Conservation (phyloP, 768 basidiomycete genomes). For the Solioccasus polychromus region DNA sequence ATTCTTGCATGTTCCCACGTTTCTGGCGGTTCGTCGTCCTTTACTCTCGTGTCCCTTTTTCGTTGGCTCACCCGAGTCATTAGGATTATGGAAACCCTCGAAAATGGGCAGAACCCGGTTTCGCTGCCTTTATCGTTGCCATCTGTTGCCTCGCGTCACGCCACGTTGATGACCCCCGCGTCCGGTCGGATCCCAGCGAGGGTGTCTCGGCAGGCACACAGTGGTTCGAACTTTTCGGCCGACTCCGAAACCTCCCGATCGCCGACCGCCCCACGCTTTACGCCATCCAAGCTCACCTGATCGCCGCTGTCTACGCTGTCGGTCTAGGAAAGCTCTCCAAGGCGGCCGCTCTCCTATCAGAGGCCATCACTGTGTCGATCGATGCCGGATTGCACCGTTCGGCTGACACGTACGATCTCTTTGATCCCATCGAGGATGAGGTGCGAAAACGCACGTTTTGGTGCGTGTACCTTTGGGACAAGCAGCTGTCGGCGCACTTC, state of each 20-base stretch:
- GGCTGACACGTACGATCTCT: constrained; percentile 81
- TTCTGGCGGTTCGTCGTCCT: constrained; percentile 61
- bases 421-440: constrained; percentile 88
- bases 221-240: constrained; percentile 88
- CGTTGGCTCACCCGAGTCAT: constrained; percentile 14
- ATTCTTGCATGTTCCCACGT: constrained; percentile 89
- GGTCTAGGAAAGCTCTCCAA: constrained; percentile 87
- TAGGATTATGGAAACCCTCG: constrained; percentile 92
- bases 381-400: constrained; percentile 89
- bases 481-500: constrained; percentile 86
- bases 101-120: constrained; percentile 96
- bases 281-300: constrained; percentile 86
- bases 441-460: constrained; percentile 94
- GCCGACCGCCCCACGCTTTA: constrained; percentile 88
- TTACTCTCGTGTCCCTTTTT: constrained; percentile 3
- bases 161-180: constrained; percentile 90
- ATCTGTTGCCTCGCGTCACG: constrained; percentile 89
- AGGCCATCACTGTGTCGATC: constrained; percentile 82
- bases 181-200: constrained; percentile 77
- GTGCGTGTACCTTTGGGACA: constrained; percentile 97
- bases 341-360: constrained; percentile 81
- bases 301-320: constrained; percentile 91
- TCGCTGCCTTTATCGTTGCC: constrained; percentile 91
- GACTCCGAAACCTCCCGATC: constrained; percentile 83
- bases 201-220: constrained; percentile 86